A percentile compares a stretch with the other conserved stretches of the same genome.
These are phyloP conservation scores for Datisca glomerata DNA, from an alignment of 306 rosid species.

Conservation along the genomic window DNA sequence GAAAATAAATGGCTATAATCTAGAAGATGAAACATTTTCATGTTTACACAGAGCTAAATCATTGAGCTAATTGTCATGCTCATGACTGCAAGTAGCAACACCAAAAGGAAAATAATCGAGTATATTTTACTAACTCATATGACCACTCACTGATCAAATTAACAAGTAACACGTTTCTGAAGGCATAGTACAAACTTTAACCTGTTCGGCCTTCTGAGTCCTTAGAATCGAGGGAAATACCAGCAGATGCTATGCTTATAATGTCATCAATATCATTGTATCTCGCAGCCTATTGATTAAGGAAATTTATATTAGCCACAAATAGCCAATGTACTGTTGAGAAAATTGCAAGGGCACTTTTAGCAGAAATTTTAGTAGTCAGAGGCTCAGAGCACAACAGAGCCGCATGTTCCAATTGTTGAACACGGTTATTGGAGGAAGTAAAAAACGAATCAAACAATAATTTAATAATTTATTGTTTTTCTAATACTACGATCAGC, in stretches of 20 bases:
- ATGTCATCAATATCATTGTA: slow-evolving; percentile 57
- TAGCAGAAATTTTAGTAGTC: no score
- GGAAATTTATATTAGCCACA: neutral
- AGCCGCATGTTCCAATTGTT: no score
- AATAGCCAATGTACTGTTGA: neutral
- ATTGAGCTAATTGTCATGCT: no score
- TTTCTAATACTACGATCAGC: no score
- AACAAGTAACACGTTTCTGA: neutral
- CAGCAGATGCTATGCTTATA: slow-evolving; percentile 33
- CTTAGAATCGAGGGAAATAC: slow-evolving; percentile 58
- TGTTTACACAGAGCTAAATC: neutral
- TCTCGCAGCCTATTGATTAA: slow-evolving; percentile 52
- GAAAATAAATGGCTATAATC: neutral
- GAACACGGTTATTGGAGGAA: no score
- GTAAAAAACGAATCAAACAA: no score
- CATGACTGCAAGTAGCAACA: no score
- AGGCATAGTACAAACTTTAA: slow-evolving; percentile 4
- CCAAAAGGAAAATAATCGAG: no score
- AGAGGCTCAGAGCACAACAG: no score
- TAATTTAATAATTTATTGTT: no score
- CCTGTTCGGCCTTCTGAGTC: slow-evolving; percentile 72
- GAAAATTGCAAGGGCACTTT: neutral
- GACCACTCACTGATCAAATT: neutral
- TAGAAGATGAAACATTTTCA: neutral
- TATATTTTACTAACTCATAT: no score